Conservation (phyloP, 257 asterid genomes). For the Nicotiana attenuata region DNA sequence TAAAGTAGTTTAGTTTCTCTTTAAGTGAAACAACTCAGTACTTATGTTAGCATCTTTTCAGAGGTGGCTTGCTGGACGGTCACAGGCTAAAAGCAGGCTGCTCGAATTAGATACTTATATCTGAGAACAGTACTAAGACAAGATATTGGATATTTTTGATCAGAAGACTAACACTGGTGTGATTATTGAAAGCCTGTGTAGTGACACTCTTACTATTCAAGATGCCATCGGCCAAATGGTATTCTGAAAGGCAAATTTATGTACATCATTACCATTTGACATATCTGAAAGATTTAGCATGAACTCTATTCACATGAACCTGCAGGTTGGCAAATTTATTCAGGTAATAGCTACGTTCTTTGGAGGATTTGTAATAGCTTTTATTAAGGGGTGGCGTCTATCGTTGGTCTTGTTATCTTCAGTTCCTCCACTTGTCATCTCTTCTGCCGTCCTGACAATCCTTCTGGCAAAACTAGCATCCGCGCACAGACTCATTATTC, state of each 20-base stretch:
- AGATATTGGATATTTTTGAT: slow-evolving; percentile 77
- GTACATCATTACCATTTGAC: background rate
- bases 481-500: slow-evolving; percentile 75
- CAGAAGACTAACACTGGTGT: slow-evolving; percentile 73
- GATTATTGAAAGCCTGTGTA: slow-evolving; percentile 77
- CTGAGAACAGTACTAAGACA: slow-evolving; percentile 61
- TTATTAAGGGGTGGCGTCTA: slow-evolving; percentile 79
- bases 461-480: slow-evolving; percentile 67
- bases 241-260: background rate
- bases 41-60: slow-evolving; percentile 14
- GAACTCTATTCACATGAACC: background rate
- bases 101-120: slow-evolving; percentile 57
- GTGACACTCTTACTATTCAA: slow-evolving; percentile 85
- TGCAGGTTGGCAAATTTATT: slow-evolving; percentile 69
- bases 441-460: slow-evolving; percentile 57
- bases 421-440: slow-evolving; percentile 71
- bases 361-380: slow-evolving; percentile 73
- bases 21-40: background rate
- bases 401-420: slow-evolving; percentile 64
- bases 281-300: background rate
- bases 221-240: slow-evolving; percentile 95
- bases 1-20: background rate
- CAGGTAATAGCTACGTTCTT: slow-evolving; percentile 61
- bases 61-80: slow-evolving; percentile 93
- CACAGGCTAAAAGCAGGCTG: slow-evolving; percentile 86